Evolutionary conservation across 139 green algal genomes (phyloP).

Genomic region (Closterium sp.): DNA sequence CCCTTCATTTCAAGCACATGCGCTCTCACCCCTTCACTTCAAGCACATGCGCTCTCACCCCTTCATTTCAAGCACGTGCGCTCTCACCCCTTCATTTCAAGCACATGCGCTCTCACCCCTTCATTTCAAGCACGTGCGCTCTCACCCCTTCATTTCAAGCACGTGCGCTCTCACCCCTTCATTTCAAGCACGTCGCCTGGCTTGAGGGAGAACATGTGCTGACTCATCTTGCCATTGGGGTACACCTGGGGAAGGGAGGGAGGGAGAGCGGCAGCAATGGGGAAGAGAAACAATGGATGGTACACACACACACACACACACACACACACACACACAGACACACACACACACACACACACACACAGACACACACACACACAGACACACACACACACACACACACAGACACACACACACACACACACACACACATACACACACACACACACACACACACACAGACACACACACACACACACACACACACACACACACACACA

Average conservation of each 20-base stretch:
- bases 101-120: not conserved
- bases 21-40: no score
- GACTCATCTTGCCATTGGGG: constrained; percentile 77
- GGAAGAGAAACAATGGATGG: not conserved
- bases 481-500: not conserved
- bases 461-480: not conserved
- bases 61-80: not conserved
- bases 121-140: not conserved
- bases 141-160: no score
- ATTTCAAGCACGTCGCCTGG: constrained; percentile 86
- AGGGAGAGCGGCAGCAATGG: not conserved
- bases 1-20: no score
- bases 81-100: not conserved
- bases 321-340: not conserved
- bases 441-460: constrained; percentile 2
- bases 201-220: constrained; percentile 69
- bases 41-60: not conserved
- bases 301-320: not conserved
- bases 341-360: constrained; percentile 4
- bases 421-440: not conserved
- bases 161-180: constrained; percentile 41
- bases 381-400: not conserved
- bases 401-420: not conserved
- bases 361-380: not conserved
- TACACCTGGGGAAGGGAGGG: constrained; percentile 54